phyloP scores from a whole-genome alignment of 129 eudicot genomes.

The Calendula officinalis region DNA sequence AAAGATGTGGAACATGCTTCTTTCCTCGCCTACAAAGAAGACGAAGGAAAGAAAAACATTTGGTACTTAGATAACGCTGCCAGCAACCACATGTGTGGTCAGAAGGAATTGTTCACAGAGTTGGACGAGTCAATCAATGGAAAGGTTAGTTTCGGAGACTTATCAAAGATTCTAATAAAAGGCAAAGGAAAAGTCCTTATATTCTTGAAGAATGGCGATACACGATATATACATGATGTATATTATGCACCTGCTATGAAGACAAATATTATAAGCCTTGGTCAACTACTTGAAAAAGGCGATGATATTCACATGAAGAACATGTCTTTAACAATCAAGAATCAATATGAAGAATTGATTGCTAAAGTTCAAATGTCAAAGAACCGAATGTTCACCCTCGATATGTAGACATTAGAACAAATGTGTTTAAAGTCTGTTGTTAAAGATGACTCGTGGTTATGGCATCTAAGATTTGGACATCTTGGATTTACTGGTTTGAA shows the following conservation, averaged over 20 bases:
- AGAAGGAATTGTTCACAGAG: not conserved
- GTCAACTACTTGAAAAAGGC: constrained; percentile 1
- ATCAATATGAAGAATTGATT: not conserved
- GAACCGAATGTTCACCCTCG: not conserved
- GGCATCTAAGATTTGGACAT: not conserved
- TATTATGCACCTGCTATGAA: not conserved
- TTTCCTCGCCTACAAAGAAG: not conserved
- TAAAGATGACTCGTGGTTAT: constrained; percentile 1
- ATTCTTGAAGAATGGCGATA: not conserved
- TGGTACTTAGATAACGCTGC: not conserved
- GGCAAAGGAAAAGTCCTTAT: not conserved
- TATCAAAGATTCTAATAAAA: not conserved
- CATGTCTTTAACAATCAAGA: not conserved
- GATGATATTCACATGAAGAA: not conserved
- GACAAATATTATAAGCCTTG: not conserved
- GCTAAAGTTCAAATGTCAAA: not conserved
- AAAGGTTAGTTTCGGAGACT: not conserved
- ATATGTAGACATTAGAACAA: not conserved
- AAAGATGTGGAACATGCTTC: not conserved
- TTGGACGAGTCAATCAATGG: not conserved
- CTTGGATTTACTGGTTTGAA: not conserved
- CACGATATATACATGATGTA: not conserved
- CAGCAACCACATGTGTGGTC: not conserved
- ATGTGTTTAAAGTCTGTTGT: not conserved
- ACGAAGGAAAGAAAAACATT: not conserved